A percentile compares a stretch with the other conserved stretches of the same genome.
These are phyloP conservation scores for Climacium dendroides DNA, from an alignment of 225 moss, liverwort and hornwort genomes.

Conservation along the genomic window DNA sequence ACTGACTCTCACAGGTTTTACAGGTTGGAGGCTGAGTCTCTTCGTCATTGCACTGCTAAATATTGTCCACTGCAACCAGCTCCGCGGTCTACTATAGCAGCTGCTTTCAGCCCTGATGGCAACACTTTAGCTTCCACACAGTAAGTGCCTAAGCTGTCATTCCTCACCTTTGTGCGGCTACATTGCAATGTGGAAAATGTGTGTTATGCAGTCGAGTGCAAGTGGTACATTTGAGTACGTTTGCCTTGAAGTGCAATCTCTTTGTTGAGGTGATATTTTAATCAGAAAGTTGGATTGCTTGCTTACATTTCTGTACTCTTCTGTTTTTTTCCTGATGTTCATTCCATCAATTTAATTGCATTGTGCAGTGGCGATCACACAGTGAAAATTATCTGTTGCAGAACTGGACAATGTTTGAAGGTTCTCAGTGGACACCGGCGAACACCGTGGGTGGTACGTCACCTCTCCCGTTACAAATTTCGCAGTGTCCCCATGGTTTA, in stretches of 20 bases:
- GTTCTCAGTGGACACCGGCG: conserved; percentile 93
- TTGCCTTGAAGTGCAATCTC: not conserved
- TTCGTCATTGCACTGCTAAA: conserved; percentile 85
- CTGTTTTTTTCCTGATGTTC: not conserved
- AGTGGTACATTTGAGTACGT: not conserved
- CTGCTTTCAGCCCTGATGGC: conserved; percentile 98
- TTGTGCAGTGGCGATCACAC: conserved; percentile 95
- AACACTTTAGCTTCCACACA: conserved; percentile 97
- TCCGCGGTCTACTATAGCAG: conserved; percentile 97
- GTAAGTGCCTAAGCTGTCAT: conserved; percentile 28
- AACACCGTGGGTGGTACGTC: conserved; percentile 98
- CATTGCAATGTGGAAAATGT: not conserved
- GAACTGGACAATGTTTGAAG: conserved; percentile 89
- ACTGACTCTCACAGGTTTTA: conserved; percentile 41
- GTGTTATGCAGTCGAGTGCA: not conserved
- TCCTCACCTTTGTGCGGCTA: not conserved
- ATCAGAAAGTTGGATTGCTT: not conserved
- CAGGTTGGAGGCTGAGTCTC: conserved; percentile 97
- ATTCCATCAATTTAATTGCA: not conserved
- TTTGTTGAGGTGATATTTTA: not conserved
- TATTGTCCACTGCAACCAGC: conserved; percentile 93
- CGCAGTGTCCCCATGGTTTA: not conserved
- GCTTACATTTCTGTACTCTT: not conserved
- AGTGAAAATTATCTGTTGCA: conserved; percentile 96
- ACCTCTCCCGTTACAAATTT: not conserved